These are phyloP conservation scores for Wallemia mellicola DNA, from an alignment of 1,284 basidiomycete species.

Conservation along the genomic window DNA sequence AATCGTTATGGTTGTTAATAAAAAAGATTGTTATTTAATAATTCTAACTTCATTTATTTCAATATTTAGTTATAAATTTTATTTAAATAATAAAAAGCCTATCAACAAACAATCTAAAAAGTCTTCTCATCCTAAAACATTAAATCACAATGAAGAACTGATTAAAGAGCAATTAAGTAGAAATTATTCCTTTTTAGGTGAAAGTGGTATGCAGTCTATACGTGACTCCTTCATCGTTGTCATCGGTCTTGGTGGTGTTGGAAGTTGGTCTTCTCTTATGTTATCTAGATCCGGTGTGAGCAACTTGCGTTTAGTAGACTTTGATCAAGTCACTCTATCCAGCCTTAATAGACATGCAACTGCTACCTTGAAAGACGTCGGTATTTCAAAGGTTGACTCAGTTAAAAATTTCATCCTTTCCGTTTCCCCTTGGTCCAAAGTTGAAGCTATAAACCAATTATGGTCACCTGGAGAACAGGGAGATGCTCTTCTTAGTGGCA, in stretches of 20 bases:
- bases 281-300: slow-evolving; percentile 45
- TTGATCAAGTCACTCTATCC: slow-evolving; percentile 75
- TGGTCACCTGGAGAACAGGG: slow-evolving; percentile 44
- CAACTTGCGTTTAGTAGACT: slow-evolving; percentile 41
- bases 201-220: slow-evolving; percentile 56
- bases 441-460: slow-evolving; percentile 52
- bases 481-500: slow-evolving; percentile 37
- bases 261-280: slow-evolving; percentile 85
- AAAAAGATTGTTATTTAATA: not conserved
- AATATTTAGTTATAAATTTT: too few species aligned
- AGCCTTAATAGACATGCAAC: slow-evolving; percentile 82
- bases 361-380: slow-evolving; percentile 70
- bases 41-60: too few species aligned
- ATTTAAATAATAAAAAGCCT: not conserved
- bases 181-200: slow-evolving; percentile 83
- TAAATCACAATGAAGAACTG: slow-evolving; percentile 35
- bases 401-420: slow-evolving; percentile 39
- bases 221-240: slow-evolving; percentile 50
- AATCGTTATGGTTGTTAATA: not conserved
- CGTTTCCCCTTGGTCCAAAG: slow-evolving; percentile 29
- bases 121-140: not conserved
- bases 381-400: slow-evolving; percentile 65
- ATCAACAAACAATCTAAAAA: not conserved
- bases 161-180: slow-evolving; percentile 62
- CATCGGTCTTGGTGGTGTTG: slow-evolving; percentile 85